Evolutionary conservation across 352 stramenopile genomes (phyloP).

Genomic region (Globisporangium echinulatum): DNA sequence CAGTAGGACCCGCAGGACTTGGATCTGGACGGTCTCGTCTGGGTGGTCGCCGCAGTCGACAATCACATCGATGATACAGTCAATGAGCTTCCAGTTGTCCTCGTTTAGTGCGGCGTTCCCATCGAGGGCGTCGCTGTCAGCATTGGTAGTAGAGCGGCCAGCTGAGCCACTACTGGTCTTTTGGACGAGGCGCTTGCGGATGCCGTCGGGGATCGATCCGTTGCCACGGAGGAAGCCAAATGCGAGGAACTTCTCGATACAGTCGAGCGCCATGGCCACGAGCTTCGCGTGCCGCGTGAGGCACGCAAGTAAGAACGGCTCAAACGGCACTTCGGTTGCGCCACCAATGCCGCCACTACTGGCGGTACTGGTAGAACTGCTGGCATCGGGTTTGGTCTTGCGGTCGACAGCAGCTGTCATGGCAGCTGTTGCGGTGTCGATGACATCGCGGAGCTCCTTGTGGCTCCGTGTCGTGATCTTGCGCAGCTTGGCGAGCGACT

Average conservation of each 20-base stretch:
- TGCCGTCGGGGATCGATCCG: constrained; percentile 47
- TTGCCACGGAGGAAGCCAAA: constrained; percentile 80
- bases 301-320: constrained; percentile 68
- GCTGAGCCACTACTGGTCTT: constrained; percentile 20
- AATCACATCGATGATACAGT: constrained; percentile 85
- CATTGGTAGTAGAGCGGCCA: constrained; percentile 12
- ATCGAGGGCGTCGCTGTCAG: constrained; percentile 10
- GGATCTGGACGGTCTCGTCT: constrained; percentile 90
- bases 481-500: constrained; percentile 71
- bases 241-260: constrained; percentile 87
- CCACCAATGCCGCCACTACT: constrained; percentile 20
- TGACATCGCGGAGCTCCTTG: constrained; percentile 63
- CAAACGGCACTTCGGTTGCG: constrained; percentile 51
- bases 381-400: constrained; percentile 14
- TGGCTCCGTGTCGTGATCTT: constrained; percentile 70
- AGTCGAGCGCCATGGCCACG: constrained; percentile 78
- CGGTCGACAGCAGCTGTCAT: constrained; percentile 31
- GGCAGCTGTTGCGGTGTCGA: constrained; percentile 45
- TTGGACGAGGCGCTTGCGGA: constrained; percentile 58
- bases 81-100: constrained; percentile 73
- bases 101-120: constrained; percentile 24
- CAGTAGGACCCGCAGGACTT: constrained; percentile 90
- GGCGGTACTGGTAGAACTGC: not conserved
- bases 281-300: constrained; percentile 73
- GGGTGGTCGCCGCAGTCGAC: constrained; percentile 88